Base-by-base conservation (phyloP, 2,329 filamentous ascomycete genomes). In the Didymella sp. region DNA sequence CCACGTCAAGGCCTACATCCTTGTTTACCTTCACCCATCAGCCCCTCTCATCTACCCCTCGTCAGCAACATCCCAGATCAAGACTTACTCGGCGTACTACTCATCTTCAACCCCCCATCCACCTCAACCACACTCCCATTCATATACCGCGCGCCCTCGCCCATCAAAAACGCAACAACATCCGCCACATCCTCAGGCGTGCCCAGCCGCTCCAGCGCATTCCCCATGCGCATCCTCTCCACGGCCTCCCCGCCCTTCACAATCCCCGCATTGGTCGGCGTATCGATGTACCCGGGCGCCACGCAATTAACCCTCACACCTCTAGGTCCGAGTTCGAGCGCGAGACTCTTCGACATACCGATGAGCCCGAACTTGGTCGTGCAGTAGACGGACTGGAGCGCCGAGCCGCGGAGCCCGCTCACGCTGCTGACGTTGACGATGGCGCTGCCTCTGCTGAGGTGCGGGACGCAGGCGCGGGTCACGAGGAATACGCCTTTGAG, bases 111-210 rank as follows among this genome's bases (percentile, higher is more conserved):
- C 27, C 73, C 77, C 4, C 82, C 83, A 68, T 81, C 80, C 45
- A 82, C 73, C 63, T 82, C 79, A 42, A 82, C 69, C 17, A 82
- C 76, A 61, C 73, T 75, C 13, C 80, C 80, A 64, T 78, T 82
- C 52, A 82, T 75, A 72, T 82, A 83, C 56, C 73, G 68, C 28
- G 72, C 72, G 48, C 77, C 78, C 17, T 78, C 75, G 25, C 79
- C 76, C 55, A 82, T 78, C 65, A 83, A 67, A 66, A 82, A 83
- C 7, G 77, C 76, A 21, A 82, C 80, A 9, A 81, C 79, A 71
- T 82, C 79, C 31, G 80, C 80, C 24, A 83, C 76, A 66, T 84
- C 81, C 48, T 78, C 79, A 1, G 79, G 71, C 33, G 72, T 76
- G 0, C 80, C 81, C 64, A 82, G 60, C 46, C 78, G 71, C 51